phyloP scores from a whole-genome alignment of 1,284 basidiomycete genomes.

The Wallemia hederae region DNA sequence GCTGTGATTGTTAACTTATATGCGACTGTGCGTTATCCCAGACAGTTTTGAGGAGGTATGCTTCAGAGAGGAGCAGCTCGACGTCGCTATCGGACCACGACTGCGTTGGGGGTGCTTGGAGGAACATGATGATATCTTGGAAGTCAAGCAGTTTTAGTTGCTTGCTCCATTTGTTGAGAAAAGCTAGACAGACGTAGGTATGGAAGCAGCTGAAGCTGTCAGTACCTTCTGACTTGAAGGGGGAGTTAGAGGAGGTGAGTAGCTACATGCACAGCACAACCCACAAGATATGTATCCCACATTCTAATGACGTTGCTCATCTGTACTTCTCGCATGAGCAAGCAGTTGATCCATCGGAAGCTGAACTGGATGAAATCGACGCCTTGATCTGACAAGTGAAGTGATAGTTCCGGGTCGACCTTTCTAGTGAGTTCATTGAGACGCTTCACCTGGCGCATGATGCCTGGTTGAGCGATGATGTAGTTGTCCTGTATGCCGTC shows the following conservation, averaged over 20 bases:
- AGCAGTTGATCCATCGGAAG: constrained; percentile 94
- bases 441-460: constrained; percentile 60
- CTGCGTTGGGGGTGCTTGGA: constrained; percentile 83
- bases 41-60: constrained; percentile 73
- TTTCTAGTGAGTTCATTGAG: constrained; percentile 35
- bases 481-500: constrained; percentile 96
- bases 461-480: constrained; percentile 76
- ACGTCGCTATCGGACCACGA: constrained; percentile 86
- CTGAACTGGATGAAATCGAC: constrained; percentile 98
- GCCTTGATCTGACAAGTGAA: constrained; percentile 54
- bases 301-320: constrained; percentile 83
- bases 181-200: constrained; percentile 80
- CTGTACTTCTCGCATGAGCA: constrained; percentile 83
- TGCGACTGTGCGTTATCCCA: constrained; percentile 88
- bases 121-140: constrained; percentile 98
- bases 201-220: constrained; percentile 93
- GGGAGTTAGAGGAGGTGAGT: neutral
- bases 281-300: constrained; percentile 92
- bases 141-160: constrained; percentile 81
- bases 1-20: constrained; percentile 19
- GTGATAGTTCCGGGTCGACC: neutral
- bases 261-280: constrained; percentile 12
- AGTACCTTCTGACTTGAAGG: constrained; percentile 51
- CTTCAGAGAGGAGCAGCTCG: constrained; percentile 76
- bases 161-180: constrained; percentile 71